These are phyloP conservation scores for Pythium phragmiticola DNA, from an alignment of 352 stramenopile species.

Conservation along the genomic window DNA sequence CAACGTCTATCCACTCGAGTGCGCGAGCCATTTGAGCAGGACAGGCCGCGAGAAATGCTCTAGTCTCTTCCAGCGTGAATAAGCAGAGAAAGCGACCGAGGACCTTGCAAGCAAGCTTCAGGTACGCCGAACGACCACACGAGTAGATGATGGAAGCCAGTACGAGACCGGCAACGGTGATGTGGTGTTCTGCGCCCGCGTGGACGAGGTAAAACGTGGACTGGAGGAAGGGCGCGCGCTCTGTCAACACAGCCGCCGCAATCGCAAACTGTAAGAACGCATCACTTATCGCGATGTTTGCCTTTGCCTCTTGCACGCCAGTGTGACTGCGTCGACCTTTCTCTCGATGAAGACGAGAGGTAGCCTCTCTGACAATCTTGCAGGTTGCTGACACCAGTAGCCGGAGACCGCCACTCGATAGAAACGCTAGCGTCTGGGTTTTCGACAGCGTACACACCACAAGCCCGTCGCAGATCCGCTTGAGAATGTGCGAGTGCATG, in stretches of 20 bases:
- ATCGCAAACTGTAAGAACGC: slow-evolving; percentile 16
- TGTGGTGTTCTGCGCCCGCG: slow-evolving; percentile 11
- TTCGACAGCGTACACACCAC: slow-evolving; percentile 12
- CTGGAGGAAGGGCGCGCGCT: slow-evolving; percentile 23
- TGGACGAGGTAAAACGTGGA: slow-evolving; percentile 27
- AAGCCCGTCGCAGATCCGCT: slow-evolving; percentile 11
- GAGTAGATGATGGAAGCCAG: slow-evolving; percentile 21
- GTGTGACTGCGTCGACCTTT: background rate
- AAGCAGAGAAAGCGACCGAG: slow-evolving; percentile 22
- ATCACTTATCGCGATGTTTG: background rate
- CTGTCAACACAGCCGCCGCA: slow-evolving; percentile 15
- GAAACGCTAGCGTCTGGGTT: slow-evolving; percentile 5
- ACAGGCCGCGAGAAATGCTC: slow-evolving; percentile 6
- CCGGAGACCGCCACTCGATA: slow-evolving; percentile 5
- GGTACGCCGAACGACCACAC: background rate
- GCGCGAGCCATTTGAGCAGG: slow-evolving; percentile 18
- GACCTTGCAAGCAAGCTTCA: slow-evolving; percentile 22
- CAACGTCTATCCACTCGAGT: slow-evolving; percentile 15
- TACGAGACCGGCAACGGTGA: slow-evolving; percentile 21
- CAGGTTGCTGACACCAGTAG: slow-evolving; percentile 10
- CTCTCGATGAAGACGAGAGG: background rate
- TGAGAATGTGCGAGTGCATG: slow-evolving; percentile 14
- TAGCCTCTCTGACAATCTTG: background rate
- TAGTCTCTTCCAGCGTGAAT: slow-evolving; percentile 19
- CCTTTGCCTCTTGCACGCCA: background rate